Conservation (phyloP, 306 rosid species). For the Morella rubra region DNA sequence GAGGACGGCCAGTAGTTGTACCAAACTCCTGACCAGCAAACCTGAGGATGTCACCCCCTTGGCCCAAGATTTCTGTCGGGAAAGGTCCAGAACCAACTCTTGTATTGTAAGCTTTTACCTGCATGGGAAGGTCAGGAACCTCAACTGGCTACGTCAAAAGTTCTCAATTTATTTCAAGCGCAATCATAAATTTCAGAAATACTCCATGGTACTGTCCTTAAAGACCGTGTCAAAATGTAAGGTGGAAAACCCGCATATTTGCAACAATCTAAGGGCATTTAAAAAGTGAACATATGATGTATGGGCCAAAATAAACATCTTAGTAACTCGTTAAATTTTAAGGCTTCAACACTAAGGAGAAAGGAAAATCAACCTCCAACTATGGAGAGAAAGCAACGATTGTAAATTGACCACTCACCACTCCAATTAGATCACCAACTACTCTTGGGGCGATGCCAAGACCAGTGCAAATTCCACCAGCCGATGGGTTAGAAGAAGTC, state of each 20-base stretch:
- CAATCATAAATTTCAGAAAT: neutral
- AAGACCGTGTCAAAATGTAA: neutral
- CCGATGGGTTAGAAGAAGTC: constrained; percentile 97
- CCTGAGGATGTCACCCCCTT: constrained; percentile 84
- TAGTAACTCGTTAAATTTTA: neutral
- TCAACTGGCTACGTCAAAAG: neutral
- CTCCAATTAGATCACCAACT: constrained; percentile 92
- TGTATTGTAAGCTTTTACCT: constrained; percentile 98
- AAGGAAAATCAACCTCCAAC: neutral
- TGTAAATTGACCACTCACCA: constrained; percentile 54
- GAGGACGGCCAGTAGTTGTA: constrained; percentile 95
- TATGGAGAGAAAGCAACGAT: neutral
- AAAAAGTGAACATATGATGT: neutral
- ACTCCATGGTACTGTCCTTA: neutral
- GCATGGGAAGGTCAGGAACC: constrained; percentile 33
- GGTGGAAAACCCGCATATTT: neutral
- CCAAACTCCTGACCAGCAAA: constrained; percentile 97
- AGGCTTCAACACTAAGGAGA: neutral
- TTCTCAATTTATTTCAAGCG: constrained; percentile 6
- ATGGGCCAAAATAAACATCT: neutral
- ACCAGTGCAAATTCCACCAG: constrained; percentile 97
- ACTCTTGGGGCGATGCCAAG: constrained; percentile 94
- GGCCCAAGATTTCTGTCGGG: constrained; percentile 83
- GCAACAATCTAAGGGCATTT: neutral
- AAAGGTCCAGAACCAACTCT: constrained; percentile 98